Evolutionary conservation across 1,284 basidiomycete species (phyloP), one percentile per base, ranked within the genome.

Genomic region (Austroboletus niveus): DNA sequence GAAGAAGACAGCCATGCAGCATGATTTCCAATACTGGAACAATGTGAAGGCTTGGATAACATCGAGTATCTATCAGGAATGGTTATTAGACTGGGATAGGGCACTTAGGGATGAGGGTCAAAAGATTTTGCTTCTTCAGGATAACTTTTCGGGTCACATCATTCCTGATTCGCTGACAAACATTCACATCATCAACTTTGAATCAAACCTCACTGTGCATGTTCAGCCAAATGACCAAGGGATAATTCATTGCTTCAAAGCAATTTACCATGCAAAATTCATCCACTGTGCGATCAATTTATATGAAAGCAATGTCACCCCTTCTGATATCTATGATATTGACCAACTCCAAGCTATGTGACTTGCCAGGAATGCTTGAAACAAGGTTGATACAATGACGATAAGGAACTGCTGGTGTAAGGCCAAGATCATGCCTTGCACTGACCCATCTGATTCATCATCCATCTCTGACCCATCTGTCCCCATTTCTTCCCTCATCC

Each of bases 321-420:
- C 63, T 14, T 24, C 51, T 2, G 7, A 70, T 9, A 67, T 72
- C 44, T 72, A 72, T 45, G 15, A 64, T 3, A 70, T 73, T 44
- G 57, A 72, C 45, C 65, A 71, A 24, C 64, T 72, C 3, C 42
- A 64, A 17, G 69, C 58, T 3, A 71, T 71, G 67, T 47, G 34
- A 1, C 38, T 71, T 12, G 63, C 67, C 7, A 31, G 56, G 12
- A 22, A 49, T 14, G 45, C 50, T 2, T 57, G 56, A 51, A 42
- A 42, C 7, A 10, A 51, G 8, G 41, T 57, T 0, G 42, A 56
- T n/a, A 42, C 45, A 0, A 54, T 27, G 0, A 57, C 39, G 0
- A 52, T 58, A 4, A 2, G 8, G 8, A 49, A 57, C 20, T 58
- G 55, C 30, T 58, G 52, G 57, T 0, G 9, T 4, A 57, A 54